Evolutionary conservation across 257 asterid species (phyloP), one percentile per base, ranked within the genome.

Genomic region (Plantago elongata): DNA sequence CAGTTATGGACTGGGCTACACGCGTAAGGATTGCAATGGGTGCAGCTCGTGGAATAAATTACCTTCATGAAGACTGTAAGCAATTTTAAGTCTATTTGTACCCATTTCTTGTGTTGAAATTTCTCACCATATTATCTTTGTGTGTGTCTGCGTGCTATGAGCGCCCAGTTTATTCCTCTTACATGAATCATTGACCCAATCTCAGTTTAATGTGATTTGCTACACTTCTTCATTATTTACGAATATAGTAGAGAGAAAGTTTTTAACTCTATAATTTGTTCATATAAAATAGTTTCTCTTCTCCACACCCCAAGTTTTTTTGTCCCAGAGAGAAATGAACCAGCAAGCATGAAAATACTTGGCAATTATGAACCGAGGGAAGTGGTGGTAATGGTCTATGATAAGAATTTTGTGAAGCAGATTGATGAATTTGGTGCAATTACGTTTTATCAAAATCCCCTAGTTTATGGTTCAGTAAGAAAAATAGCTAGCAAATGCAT

Each of bases 31-130:
- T 93, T 68, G 96, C 97, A 45, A 60, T 85, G 46, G 99, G 97
- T 75, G 96, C 93, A 55, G 99, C 99, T 83, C 96, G 97, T 13
- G 99, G 97, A 71, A 78, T 93, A 65, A 94, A 96, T 67, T 93
- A 93, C 81, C 96, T 93, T 66, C 99, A 93, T 63, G 99, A 93
- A 83, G 99, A 93, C 75, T 93, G 99, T 93, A 85, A 81, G 83
- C 56, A 65, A 49, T 7, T 58, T 57, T 45, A 12, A 18, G 40
- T 13, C 27, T 22, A 30, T 51, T 49, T 11, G 30, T 13, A 34
- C 5, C 11, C 10, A 14, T 7, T 1, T 16, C 12, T 9, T 40
- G 11, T 58, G n/a, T 42, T 22, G 9, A 57, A 54, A 56, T 30
- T 9, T 17, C 15, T 40, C 63, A 34, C 17, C 11, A 15, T 9